phyloP scores from a whole-genome alignment of 192 early-diverging fungal genomes.

The Entomortierella chlamydospora region DNA sequence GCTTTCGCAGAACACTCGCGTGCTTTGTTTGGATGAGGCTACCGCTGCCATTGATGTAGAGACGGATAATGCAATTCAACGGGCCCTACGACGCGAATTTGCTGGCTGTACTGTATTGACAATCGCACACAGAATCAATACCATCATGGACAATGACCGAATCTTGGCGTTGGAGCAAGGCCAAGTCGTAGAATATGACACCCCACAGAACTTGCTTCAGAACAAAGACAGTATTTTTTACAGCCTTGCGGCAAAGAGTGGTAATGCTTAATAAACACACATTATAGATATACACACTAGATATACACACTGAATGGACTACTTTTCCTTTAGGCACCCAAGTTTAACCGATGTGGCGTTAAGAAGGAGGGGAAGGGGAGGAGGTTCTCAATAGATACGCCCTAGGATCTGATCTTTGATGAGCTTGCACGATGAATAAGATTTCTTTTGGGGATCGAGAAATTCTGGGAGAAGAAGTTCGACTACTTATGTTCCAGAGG shows the following conservation, averaged over 20 bases:
- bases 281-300: too few relatives aligned
- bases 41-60: conserved; percentile 71
- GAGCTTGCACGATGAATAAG: too few relatives aligned
- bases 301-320: too few relatives aligned
- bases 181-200: conserved; percentile 72
- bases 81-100: conserved; percentile 9
- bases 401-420: too few relatives aligned
- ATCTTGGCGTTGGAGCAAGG: conserved; percentile 83
- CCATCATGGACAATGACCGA: conserved; percentile 68
- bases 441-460: too few relatives aligned
- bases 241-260: neutral
- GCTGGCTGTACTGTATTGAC: conserved; percentile 57
- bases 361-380: too few relatives aligned
- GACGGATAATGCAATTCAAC: conserved; percentile 65
- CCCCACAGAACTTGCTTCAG: conserved; percentile 61
- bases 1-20: conserved; percentile 57
- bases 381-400: too few relatives aligned
- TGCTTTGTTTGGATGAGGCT: conserved; percentile 77
- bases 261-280: conserved; percentile 11
- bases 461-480: too few relatives aligned
- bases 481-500: too few relatives aligned
- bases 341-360: too few relatives aligned
- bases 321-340: too few relatives aligned
- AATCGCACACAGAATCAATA: conserved; percentile 81
- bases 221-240: conserved; percentile 18